Evolutionary conservation across 2,329 filamentous ascomycete species (phyloP).

Genomic region (Botrytis tulipae): DNA sequence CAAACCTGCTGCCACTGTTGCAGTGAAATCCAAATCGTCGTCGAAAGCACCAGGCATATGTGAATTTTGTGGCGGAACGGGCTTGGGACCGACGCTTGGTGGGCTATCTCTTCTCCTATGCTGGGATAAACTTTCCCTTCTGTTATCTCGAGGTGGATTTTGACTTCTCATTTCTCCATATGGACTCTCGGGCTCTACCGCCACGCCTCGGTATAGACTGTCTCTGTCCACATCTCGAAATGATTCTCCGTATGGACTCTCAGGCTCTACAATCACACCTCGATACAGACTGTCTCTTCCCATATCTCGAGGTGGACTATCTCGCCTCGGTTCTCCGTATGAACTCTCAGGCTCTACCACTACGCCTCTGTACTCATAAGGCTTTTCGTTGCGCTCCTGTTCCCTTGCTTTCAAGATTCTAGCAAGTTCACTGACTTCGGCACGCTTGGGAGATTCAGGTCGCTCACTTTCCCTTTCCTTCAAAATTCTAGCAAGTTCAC

Average conservation of each 20-base stretch:
- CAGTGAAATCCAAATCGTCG: slow-evolving; percentile 68
- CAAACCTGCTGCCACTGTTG: slow-evolving; percentile 65
- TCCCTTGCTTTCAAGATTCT: slow-evolving; percentile 13
- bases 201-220: not conserved
- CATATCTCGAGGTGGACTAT: not conserved
- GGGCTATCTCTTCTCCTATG: slow-evolving; percentile 39
- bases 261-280: slow-evolving; percentile 33
- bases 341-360: slow-evolving; percentile 31
- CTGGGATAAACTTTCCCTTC: slow-evolving; percentile 8
- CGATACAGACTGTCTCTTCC: slow-evolving; percentile 21
- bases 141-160: not conserved
- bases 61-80: slow-evolving; percentile 40
- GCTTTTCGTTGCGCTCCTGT: slow-evolving; percentile 23
- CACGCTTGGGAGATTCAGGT: slow-evolving; percentile 22
- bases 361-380: slow-evolving; percentile 35
- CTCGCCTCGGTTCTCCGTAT: slow-evolving; percentile 26
- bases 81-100: slow-evolving; percentile 58
- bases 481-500: not conserved
- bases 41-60: slow-evolving; percentile 65
- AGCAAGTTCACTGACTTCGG: slow-evolving; percentile 12
- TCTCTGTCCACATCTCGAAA: not conserved
- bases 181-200: not conserved
- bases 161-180: not conserved
- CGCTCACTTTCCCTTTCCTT: slow-evolving; percentile 16
- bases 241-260: slow-evolving; percentile 25